Percentiles rank a stretch among this genome's conserved stretches.
These are phyloP conservation scores for Arctium minus DNA, from an alignment of 129 eudicot genomes.

Conservation along the genomic window DNA sequence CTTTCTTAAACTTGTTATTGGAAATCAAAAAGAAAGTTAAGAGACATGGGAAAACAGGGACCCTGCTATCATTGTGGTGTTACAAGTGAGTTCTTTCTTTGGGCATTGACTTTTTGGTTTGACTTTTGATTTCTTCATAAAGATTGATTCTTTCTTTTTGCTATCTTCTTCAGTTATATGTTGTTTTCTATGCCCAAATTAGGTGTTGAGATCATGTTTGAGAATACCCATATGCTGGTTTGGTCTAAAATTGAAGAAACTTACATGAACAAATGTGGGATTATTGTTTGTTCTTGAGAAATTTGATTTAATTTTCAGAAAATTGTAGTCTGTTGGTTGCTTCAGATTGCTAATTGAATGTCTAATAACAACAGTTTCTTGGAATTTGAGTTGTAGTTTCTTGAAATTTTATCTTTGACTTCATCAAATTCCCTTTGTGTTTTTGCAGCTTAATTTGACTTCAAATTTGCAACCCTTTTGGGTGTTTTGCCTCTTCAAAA, in stretches of 20 bases:
- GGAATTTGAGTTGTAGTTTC: background rate
- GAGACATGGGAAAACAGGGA: conserved; percentile 60
- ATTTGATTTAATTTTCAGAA: background rate
- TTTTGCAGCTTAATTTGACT: background rate
- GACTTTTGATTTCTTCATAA: conserved; percentile 17
- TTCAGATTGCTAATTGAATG: background rate
- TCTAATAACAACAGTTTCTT: background rate
- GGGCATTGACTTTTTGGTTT: conserved; percentile 23
- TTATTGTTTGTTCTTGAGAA: background rate
- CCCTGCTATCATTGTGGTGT: conserved; percentile 31
- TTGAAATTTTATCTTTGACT: conserved; percentile 17
- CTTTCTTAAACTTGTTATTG: conserved; percentile 12
- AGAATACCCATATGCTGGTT: conserved; percentile 26
- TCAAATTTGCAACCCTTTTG: background rate
- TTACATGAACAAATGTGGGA: conserved; percentile 10
- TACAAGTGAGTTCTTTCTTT: conserved; percentile 64
- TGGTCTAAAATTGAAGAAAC: conserved; percentile 6
- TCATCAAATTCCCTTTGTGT: background rate
- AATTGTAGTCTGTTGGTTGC: conserved; percentile 1
- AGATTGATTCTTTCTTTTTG: conserved; percentile 16
- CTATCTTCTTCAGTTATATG: background rate
- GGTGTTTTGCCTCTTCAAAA: background rate
- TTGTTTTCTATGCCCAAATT: conserved; percentile 14
- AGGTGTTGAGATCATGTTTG: conserved; percentile 21
- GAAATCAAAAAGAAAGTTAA: conserved; percentile 10